Percentiles rank a stretch among this genome's conserved stretches.
phyloP scores from a whole-genome alignment of 2,329 filamentous ascomycete species.

The Exophiala mesophila region DNA sequence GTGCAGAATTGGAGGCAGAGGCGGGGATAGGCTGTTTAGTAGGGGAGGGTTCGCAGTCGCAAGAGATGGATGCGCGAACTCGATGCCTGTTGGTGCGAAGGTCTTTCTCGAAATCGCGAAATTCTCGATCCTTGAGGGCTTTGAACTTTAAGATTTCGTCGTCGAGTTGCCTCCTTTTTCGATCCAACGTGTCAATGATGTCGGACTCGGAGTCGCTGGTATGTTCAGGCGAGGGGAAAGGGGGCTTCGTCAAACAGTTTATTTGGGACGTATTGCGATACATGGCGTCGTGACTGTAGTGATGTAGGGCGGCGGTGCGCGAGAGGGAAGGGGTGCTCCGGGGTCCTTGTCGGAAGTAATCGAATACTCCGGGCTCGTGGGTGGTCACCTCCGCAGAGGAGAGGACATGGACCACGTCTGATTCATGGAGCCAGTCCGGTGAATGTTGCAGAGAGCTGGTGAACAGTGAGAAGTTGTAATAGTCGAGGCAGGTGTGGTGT shows the following conservation, averaged over 20 bases:
- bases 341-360: too few species aligned
- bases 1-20: constrained; percentile 3
- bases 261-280: constrained; percentile 19
- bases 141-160: constrained; percentile 26
- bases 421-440: too few species aligned
- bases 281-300: constrained; percentile 8
- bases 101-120: constrained; percentile 26
- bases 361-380: too few species aligned
- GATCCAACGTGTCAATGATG: constrained; percentile 22
- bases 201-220: constrained; percentile 21
- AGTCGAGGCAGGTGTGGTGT: too few species aligned
- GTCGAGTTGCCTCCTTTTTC: constrained; percentile 27
- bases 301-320: not conserved
- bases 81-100: constrained; percentile 17
- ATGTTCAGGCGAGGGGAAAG: constrained; percentile 17
- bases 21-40: constrained; percentile 4
- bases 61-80: constrained; percentile 5
- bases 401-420: too few species aligned
- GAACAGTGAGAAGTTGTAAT: too few species aligned
- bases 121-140: constrained; percentile 27
- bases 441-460: too few species aligned
- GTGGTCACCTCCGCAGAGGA: too few species aligned
- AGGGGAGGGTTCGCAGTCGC: constrained; percentile 1
- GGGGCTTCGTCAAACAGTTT: constrained; percentile 12
- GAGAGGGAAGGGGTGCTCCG: too few species aligned